Conservation (phyloP, 2,329 filamentous ascomycete species). For the Orbilia blumenaviensis region DNA sequence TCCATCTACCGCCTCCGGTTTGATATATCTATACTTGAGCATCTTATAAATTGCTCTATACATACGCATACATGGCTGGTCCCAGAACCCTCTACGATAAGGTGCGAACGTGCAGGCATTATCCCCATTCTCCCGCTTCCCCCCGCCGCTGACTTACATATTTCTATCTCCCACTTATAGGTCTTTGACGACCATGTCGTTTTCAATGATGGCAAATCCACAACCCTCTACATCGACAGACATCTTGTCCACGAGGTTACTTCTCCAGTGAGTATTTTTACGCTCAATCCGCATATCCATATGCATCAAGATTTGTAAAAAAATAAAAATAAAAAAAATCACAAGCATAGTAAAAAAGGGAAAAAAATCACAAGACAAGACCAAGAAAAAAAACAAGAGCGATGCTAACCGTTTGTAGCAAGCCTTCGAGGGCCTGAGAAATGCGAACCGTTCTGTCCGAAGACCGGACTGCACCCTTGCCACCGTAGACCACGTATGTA, state of each 20-base stretch:
- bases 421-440: constrained; percentile 95
- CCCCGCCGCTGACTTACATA: constrained; percentile 14
- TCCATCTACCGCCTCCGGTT: not conserved
- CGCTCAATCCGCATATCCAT: not conserved
- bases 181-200: constrained; percentile 94
- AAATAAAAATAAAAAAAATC: constrained; percentile 53
- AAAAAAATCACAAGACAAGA: too few relatives aligned
- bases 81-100: constrained; percentile 50
- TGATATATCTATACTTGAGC: not conserved
- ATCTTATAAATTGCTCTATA: not conserved
- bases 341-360: constrained; percentile 7
- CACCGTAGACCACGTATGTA: constrained; percentile 91
- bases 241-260: constrained; percentile 99
- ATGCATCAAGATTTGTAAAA: constrained; percentile 3
- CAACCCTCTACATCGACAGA: constrained; percentile 89
- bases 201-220: constrained; percentile 88
- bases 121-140: not conserved
- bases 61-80: constrained; percentile 5
- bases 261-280: constrained; percentile 74
- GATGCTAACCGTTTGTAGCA: constrained; percentile 68
- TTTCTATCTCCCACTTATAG: constrained; percentile 63
- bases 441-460: constrained; percentile 85
- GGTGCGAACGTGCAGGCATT: constrained; percentile 1
- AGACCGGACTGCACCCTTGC: constrained; percentile 95
- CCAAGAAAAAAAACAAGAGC: too few relatives aligned